Evolutionary conservation across 169 alveolate species (phyloP).

Genomic region (Haemoproteus tartakovskyi): DNA sequence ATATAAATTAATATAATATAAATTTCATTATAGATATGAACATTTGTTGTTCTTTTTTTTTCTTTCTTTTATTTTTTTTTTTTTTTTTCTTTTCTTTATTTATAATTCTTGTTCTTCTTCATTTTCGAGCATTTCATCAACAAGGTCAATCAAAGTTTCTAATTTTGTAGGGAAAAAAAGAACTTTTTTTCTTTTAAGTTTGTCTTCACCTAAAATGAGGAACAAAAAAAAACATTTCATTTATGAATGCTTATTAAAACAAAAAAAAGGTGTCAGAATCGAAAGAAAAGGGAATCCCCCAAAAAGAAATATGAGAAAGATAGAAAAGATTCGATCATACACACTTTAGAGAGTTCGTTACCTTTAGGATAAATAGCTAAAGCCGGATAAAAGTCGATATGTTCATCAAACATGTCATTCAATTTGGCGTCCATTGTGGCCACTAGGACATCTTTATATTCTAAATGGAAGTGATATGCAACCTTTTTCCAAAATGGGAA

Average conservation of each 20-base stretch:
- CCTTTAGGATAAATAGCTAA: slow-evolving; percentile 48
- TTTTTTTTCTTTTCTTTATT: neutral
- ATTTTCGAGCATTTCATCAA: slow-evolving; percentile 26
- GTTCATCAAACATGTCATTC: slow-evolving; percentile 48
- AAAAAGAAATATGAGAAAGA: neutral
- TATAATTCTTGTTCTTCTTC: slow-evolving; percentile 2
- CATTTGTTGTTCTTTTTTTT: neutral
- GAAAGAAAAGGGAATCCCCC: neutral
- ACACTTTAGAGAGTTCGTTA: neutral
- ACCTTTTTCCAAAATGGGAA: slow-evolving; percentile 34
- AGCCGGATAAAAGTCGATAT: slow-evolving; percentile 24
- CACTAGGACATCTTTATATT: slow-evolving; percentile 26
- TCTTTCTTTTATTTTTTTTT: neutral
- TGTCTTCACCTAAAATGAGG: slow-evolving; percentile 9
- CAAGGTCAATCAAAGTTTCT: slow-evolving; percentile 35
- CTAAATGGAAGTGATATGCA: slow-evolving; percentile 34
- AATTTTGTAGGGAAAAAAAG: slow-evolving; percentile 36
- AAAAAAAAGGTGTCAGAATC: no score
- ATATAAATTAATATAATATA: no score
- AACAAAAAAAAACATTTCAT: no score
- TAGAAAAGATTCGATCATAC: neutral
- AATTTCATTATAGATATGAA: no score
- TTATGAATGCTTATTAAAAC: no score
- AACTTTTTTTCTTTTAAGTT: slow-evolving; percentile 18
- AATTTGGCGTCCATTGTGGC: slow-evolving; percentile 63